Percentiles rank a stretch among this genome's conserved stretches.
phyloP scores from a whole-genome alignment of 345 rosid genomes.

The Orychophragmus violaceus region DNA sequence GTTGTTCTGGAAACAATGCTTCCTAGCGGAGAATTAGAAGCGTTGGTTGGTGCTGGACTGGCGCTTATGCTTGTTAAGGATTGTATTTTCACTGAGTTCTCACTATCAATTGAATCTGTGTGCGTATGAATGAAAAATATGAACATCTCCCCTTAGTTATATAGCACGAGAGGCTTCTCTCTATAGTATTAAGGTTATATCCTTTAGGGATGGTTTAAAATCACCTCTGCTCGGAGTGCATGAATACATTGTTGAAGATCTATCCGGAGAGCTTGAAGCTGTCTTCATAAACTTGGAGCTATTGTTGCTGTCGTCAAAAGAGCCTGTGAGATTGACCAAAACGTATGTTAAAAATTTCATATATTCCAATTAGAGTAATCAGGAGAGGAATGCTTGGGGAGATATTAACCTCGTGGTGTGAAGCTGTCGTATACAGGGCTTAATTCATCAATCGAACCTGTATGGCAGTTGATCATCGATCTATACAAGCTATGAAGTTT shows the following conservation, averaged over 20 bases:
- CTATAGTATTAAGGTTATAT: neutral
- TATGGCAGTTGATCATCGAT: neutral
- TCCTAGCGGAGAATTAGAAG: conserved; percentile 18
- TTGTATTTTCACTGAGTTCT: conserved; percentile 12
- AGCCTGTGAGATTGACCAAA: conserved; percentile 22
- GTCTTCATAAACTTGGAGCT: conserved; percentile 25
- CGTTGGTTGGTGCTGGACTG: conserved; percentile 13
- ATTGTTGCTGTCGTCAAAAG: conserved; percentile 20
- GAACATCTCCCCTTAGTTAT: neutral
- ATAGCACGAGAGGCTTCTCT: neutral
- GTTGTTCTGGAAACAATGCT: conserved; percentile 11
- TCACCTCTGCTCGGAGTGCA: conserved; percentile 33
- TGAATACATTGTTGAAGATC: conserved; percentile 32
- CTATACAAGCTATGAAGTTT: neutral
- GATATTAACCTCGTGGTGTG: conserved; percentile 22
- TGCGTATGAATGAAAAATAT: neutral
- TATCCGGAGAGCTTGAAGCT: conserved; percentile 25
- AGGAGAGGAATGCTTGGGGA: neutral
- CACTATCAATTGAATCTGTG: conserved; percentile 32
- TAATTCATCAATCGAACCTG: conserved; percentile 28
- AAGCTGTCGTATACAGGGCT: conserved; percentile 25
- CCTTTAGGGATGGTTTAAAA: neutral
- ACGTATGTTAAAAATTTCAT: neutral
- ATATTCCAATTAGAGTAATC: neutral
- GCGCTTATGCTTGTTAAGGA: conserved; percentile 22